Evolutionary conservation across 2,329 filamentous ascomycete genomes (phyloP), one percentile per base, ranked within the genome.

Genomic region (Talaromyces albobiverticillius): DNA sequence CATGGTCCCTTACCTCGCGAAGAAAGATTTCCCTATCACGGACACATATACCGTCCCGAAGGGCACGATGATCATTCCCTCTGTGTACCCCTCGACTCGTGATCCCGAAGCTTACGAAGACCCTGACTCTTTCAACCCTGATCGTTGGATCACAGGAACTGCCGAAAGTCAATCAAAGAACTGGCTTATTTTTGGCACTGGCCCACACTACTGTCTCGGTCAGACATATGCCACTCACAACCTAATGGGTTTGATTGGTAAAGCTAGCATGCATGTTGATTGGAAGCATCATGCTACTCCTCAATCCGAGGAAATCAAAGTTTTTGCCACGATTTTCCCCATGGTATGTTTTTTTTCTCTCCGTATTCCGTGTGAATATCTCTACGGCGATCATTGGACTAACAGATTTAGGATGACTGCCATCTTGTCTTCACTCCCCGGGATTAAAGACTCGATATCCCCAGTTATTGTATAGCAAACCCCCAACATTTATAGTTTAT

Each of bases 321-420:
- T 97, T 62, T 99, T 97, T 76, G 94, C 94, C 38, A 96, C 91
- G 25, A 95, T 99, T 64, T 99, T 99, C 82, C 94, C 94, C 54
- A 88, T 88, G 88, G 92, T 95, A 76, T 72, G 86, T 76, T 46
- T 46, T 2, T 22, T 29, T 4, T 22, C 7, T 26, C 14, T 3
- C n/a, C n/a, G n/a, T n/a, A n/a, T n/a, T n/a, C n/a, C n/a, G n/a
- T n/a, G n/a, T n/a, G n/a, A n/a, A 11, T 16, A 25, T 51, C 51
- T 36, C n/a, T 13, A 32, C 14, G 7, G 16, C 10, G 6, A 14
- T 11, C 14, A 32, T 6, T 14, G 53, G 56, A 52, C 62, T 63
- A 58, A 67, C 53, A 56, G 13, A 47, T 62, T 69, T 60, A 93
- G 89, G 90, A 95, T 69, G 87, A 94, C 69, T 94, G 89, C 75